These are phyloP conservation scores for Marasmius fiardii DNA, from an alignment of 1,284 basidiomycete genomes.

Conservation along the genomic window DNA sequence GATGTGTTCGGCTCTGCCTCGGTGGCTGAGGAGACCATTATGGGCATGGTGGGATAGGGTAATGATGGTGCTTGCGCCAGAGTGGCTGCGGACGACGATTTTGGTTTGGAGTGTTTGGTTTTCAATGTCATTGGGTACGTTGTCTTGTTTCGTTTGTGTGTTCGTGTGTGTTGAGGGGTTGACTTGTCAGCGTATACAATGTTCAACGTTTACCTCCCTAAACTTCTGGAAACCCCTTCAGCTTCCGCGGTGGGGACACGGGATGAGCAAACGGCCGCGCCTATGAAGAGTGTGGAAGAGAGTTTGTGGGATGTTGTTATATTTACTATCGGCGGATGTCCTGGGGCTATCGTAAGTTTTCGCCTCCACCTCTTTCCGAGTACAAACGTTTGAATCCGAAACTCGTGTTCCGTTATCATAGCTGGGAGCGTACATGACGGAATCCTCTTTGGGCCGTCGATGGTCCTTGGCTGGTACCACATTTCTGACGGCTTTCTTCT, in stretches of 20 bases:
- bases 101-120: slow-evolving; percentile 87
- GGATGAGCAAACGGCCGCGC: slow-evolving; percentile 4
- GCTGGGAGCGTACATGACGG: slow-evolving; percentile 90
- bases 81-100: slow-evolving; percentile 82
- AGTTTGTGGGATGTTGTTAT: slow-evolving; percentile 83
- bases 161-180: neutral
- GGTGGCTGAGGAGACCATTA: slow-evolving; percentile 46
- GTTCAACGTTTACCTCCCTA: slow-evolving; percentile 97
- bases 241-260: slow-evolving; percentile 16
- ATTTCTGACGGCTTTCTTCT: slow-evolving; percentile 78
- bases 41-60: slow-evolving; percentile 73
- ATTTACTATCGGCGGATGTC: slow-evolving; percentile 82
- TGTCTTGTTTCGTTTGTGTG: neutral
- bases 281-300: slow-evolving; percentile 47
- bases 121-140: slow-evolving; percentile 74
- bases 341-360: slow-evolving; percentile 73
- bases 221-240: slow-evolving; percentile 69
- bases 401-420: slow-evolving; percentile 25
- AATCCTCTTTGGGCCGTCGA: slow-evolving; percentile 68
- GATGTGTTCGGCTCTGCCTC: slow-evolving; percentile 41
- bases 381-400: neutral
- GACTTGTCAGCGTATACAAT: slow-evolving; percentile 74
- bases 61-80: slow-evolving; percentile 71
- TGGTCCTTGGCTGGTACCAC: slow-evolving; percentile 82
- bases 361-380: neutral